Base-by-base conservation (phyloP, 345 rosid genomes). In the Camelina sativa region DNA sequence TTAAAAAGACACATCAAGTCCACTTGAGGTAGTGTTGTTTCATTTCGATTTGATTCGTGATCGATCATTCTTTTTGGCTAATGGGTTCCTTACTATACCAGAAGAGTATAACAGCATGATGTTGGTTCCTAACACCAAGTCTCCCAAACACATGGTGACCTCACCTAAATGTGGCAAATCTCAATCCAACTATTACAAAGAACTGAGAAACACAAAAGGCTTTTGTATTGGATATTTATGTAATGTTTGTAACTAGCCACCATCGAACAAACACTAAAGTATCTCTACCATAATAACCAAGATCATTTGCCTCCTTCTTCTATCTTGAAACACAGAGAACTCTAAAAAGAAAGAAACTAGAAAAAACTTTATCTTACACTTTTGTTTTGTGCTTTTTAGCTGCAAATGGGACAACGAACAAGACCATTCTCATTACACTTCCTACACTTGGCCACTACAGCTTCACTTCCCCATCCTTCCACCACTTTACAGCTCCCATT, bases 401-500 rank as follows among this genome's bases (percentile, higher is more conserved):
- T 82, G 78, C 98, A 95, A 63, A 89, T 80, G 6, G 90, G 91
- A 79, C 99, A 95, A 63, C 81, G 85, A 68, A 89, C 86, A 65
- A 92, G 82, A 66, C 99, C 98, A 60, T 95, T 95, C 81, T 92
- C 99, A 44, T 95, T 95, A 58, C 99, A 95, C 1, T 83, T 87
- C n/a, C 48, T 54, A 67, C 98, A 92, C 44, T 85, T 84, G 2
- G 85, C 74, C 32, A 84, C 86, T 2, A 67, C 80, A 5, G 50
- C 69, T 3, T 67, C 76, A 56, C 23, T 83, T 61, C 76, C 85
- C 78, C 82, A 74, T 48, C 80, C 75, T 32, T 79, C 34, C 51
- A 78, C 82, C 58, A 86, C 67, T 75, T 90, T 95, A 61, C 90
- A 80, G 82, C 99, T 87, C n/a, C 99, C 99, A 41, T 78, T 86